These are phyloP conservation scores for Amorphotheca resinae DNA, from an alignment of 495 filamentous ascomycete species.

Conservation along the genomic window DNA sequence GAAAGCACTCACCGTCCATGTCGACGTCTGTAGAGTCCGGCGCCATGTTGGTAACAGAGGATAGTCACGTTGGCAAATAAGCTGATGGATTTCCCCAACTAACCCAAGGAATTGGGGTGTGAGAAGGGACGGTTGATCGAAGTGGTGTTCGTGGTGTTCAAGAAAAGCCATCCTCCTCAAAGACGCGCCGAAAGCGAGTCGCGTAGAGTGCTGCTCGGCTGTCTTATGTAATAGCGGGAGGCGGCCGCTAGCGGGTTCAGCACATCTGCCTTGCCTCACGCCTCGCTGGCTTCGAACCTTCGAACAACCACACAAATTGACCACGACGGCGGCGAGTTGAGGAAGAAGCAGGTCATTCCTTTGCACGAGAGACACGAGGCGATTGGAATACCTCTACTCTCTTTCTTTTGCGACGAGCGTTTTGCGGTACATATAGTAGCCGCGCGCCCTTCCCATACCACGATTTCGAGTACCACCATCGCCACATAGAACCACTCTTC, in stretches of 20 bases:
- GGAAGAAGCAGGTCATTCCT: neutral
- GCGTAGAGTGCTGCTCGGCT: neutral
- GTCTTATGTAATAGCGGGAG: neutral
- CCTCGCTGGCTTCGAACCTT: neutral
- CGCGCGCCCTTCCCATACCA: conserved; percentile 4
- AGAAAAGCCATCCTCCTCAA: no score
- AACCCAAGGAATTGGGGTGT: no score
- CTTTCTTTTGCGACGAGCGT: neutral
- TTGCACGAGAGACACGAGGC: neutral
- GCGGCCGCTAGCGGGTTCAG: neutral
- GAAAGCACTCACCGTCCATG: conserved; percentile 17
- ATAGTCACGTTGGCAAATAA: no score
- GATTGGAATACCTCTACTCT: neutral
- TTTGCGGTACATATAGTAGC: conserved; percentile 21
- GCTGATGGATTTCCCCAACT: no score
- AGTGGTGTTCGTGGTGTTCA: no score
- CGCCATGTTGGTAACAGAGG: conserved; percentile 11
- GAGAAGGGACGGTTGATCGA: no score
- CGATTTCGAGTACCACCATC: conserved; percentile 5
- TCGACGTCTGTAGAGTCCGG: conserved; percentile 19
- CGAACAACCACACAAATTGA: conserved; percentile 8
- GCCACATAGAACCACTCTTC: conserved; percentile 1
- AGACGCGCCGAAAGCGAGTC: neutral
- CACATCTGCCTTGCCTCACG: neutral
- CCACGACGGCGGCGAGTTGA: neutral